Evolutionary conservation across 345 rosid genomes (phyloP), one percentile per base, ranked within the genome.

Genomic region (Citrus cavaleriei): DNA sequence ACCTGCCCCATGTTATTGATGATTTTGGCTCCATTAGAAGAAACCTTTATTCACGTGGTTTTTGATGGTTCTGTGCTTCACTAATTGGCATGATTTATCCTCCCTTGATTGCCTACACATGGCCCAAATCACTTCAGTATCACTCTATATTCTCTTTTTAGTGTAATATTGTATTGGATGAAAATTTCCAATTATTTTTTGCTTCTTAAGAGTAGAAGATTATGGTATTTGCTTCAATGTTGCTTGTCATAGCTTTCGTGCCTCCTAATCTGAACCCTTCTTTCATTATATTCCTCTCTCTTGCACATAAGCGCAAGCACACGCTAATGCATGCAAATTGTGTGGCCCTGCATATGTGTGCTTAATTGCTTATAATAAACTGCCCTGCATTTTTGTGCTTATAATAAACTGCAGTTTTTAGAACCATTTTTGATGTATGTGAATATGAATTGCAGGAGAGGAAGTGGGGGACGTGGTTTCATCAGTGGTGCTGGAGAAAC

Each of bases 401-500:
- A 30, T 66, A 7, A 27, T 27, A 32, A 42, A 32, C 25, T 59
- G 10, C 54, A 34, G 49, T 63, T 70, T n/a, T 37, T 80, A 10
- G 37, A 73, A 70, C 49, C 16, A 37, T 40, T 80, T 46, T 60
- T 37, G n/a, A 57, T 25, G 22, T 64, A 25, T 70, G 57, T 81
- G 58, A 21, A 46, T 62, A 80, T 73, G 75, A 64, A 63, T 78
- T 87, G 81, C 87, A 95, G 99, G 97, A 95, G 97, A 89, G 98
- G 95, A 89, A 91, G 97, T 77, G 94, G 93, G 64, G 97, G 97
- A 79, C 87, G 79, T 79, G 99, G 99, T 74, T 93, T 93, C 73
- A 88, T 91, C 2, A 91, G 99, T 86, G 98, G 98, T 82, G 98
- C 99, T 66, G 99, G 99, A 81, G 98, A 95, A 89, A 95, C 98